Evolutionary conservation across 139 green algal species (phyloP), one percentile per base, ranked within the genome.

Genomic region (Marvania coccoides): DNA sequence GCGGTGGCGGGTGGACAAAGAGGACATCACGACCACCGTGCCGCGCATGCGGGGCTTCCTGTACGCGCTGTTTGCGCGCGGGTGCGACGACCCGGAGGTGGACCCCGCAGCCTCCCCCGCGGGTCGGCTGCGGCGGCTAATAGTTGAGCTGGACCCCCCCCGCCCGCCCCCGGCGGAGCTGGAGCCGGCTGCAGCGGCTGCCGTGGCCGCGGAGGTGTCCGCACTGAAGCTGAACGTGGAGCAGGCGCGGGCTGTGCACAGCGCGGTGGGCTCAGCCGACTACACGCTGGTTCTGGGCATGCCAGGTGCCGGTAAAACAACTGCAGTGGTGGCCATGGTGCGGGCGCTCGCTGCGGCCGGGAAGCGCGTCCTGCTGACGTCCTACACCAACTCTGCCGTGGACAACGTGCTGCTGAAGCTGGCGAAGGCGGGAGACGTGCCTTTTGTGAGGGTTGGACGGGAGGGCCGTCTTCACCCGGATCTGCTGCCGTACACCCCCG

Each of bases 321-420:
- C 77, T 59, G 83, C 82, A 38, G 81, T 93, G n/a, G 78, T 83
- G 23, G 42, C 28, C 15, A 77, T 81, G 24, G 66, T 82, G 26
- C 58, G 78, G 37, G 78, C 73, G 7, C 73, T 96, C 47, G 67
- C 88, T 47, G 61, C 47, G 0, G 40, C 62, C 1, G 81, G 86
- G 4, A 60, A 69, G 4, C 70, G 51, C 13, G 80, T 98, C 36
- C 81, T 99, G 58, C 45, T 99, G n/a, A 87, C 85, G 13, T 80
- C 85, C 8, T 95, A 98, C 81, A 99, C 94, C 70, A 96, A 99
- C 84, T 74, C 81, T 51, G 94, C 94, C 0, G 86, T 99, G 23
- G 94, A 99, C 79, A 97, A 98, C 77, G 86, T 99, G 28, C 75
- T 96, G 58, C 58, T 91, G 23, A 91, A 89, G 79, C 81, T 99